Base-by-base conservation (phyloP, 2,329 filamentous ascomycete genomes). In the Colletotrichum caudatum region DNA sequence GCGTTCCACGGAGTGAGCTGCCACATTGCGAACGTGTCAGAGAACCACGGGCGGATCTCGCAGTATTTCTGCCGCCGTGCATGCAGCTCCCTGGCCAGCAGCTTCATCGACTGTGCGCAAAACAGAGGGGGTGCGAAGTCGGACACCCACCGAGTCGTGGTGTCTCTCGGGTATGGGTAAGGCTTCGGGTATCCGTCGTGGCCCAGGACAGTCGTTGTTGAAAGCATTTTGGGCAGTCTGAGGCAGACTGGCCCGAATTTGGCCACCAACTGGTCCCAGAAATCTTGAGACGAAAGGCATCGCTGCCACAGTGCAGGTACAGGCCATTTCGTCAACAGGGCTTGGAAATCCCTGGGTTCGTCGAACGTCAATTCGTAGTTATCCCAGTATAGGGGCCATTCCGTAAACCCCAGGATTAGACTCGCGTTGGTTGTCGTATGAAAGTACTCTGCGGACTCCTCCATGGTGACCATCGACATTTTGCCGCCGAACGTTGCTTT, bases 1-100 rank as follows among this genome's bases (percentile, higher is more conserved):
- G 11, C 44, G n/a, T 50, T 51, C 44, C 46, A 74, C 2, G 72
- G 72, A 18, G 70, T 73, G 33, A 62, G 37, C 56, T 60, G 65
- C 65, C 64, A 74, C 68, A 71, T 67, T 4, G 56, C 54, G 29
- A 37, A 67, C 9, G 46, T 29, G 53, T 67, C 63, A 5, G n/a
- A 35, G 53, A 44, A 66, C 71, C 69, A 69, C 14, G 69, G 67
- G 4, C 73, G 63, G 14, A 57, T 33, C 35, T 3, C 37, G 16
- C 20, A 18, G 33, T 62, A 69, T 2, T 51, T 41, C 26, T 37
- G 33, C 35, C 60, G 35, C 26, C 69, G 29, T 0, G n/a, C n/a
- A 5, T 60, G 33, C 16, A 74, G 23, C 12, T 56, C 33, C n/a
- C 51, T 56, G 14, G 64, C 64, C 11, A 60, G n/a, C 3, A 33